Conservation (phyloP, 73 alveolate species). For the Tetrahymena thermophila region DNA sequence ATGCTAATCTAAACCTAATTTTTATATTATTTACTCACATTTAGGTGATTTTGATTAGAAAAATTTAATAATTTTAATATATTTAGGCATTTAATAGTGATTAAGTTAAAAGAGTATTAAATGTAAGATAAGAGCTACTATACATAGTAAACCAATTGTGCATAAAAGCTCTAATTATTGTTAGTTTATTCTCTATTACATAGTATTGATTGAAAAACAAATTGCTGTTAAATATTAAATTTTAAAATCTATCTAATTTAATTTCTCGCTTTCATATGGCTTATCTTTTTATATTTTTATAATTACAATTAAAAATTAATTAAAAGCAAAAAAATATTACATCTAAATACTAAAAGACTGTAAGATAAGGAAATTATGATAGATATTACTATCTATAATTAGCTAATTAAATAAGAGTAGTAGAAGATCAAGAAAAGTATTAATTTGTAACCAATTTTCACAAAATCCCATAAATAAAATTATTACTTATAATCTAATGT, state of each 20-base stretch:
- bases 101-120: no score
- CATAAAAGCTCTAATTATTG: background rate
- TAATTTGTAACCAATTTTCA: background rate
- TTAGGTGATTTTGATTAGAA: background rate
- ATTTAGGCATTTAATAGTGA: background rate
- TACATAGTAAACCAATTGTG: background rate
- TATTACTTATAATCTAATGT: background rate
- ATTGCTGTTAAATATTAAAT: background rate
- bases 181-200: background rate
- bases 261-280: background rate
- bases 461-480: background rate
- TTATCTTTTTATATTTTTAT: background rate
- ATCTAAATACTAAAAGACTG: background rate
- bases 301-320: no score
- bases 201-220: background rate
- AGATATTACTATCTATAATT: background rate
- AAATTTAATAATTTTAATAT: no score
- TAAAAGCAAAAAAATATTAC: background rate
- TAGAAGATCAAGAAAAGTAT: background rate
- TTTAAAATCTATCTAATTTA: background rate
- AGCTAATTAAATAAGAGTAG: background rate
- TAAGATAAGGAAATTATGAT: background rate
- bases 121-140: background rate
- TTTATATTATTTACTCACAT: background rate
- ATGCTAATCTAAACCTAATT: background rate